phyloP scores from a whole-genome alignment of 2,329 filamentous ascomycete genomes.

The Ophiobolus disseminans region DNA sequence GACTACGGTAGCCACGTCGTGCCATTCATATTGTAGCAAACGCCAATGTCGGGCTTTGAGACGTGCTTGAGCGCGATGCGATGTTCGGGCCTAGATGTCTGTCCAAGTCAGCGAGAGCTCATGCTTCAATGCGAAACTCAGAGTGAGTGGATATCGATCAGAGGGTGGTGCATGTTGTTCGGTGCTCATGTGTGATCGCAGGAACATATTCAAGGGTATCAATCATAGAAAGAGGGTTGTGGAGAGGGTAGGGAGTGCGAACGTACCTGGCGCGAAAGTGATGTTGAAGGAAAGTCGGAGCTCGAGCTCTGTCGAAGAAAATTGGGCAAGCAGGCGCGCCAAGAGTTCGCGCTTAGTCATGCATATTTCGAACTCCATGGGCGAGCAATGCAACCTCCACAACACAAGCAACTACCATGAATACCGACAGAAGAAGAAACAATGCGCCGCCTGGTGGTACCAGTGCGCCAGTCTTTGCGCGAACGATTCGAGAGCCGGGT shows the following conservation, averaged over 20 bases:
- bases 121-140: constrained; percentile 14
- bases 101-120: constrained; percentile 27
- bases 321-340: constrained; percentile 29
- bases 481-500: constrained; percentile 56
- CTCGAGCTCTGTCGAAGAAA: constrained; percentile 31
- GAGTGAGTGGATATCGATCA: constrained; percentile 42
- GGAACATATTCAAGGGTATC: constrained; percentile 62
- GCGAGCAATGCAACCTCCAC: constrained; percentile 2
- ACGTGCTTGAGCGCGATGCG: no score
- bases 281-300: constrained; percentile 29
- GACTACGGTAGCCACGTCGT: no score
- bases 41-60: no score
- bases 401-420: constrained; percentile 30
- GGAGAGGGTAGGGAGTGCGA: constrained; percentile 1
- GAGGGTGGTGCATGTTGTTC: constrained; percentile 70
- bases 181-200: constrained; percentile 63
- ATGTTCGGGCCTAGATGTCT: constrained; percentile 10
- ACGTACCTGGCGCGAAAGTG: constrained; percentile 37
- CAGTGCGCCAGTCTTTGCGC: constrained; percentile 72
- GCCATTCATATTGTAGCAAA: no score
- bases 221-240: constrained; percentile 52
- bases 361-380: constrained; percentile 20
- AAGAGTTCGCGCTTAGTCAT: constrained; percentile 44
- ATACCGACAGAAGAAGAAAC: constrained; percentile 78
- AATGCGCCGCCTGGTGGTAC: constrained; percentile 87